Conservation (phyloP, 139 green algal species). For the Closterium sp. region DNA sequence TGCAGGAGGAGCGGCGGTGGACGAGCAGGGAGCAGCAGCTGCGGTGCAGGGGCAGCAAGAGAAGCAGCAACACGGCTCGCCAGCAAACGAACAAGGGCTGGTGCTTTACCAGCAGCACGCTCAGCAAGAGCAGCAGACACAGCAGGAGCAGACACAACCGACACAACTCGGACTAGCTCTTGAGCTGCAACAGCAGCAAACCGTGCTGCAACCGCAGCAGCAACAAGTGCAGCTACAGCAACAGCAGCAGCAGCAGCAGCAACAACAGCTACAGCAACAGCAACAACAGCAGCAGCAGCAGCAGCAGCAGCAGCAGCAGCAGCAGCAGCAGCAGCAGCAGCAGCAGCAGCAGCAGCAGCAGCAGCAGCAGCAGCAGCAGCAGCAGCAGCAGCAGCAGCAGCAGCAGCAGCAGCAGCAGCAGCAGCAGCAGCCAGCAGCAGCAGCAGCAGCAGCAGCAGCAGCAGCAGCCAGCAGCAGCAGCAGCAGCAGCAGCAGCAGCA, state of each 20-base stretch:
- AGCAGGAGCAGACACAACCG: not conserved
- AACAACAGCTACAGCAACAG: not conserved
- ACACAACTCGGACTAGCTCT: not conserved
- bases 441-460: not conserved
- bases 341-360: constrained; percentile 4
- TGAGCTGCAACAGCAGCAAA: not conserved
- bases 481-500: not conserved
- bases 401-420: constrained; percentile 4
- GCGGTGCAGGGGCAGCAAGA: not conserved
- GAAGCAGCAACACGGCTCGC: not conserved
- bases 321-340: not conserved
- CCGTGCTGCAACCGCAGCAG: not conserved
- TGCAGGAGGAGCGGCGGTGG: not conserved
- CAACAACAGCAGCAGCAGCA: constrained; percentile 3
- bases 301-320: not conserved
- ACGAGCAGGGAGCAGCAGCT: not conserved
- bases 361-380: not conserved
- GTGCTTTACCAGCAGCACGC: not conserved
- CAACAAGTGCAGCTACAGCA: not conserved
- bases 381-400: not conserved
- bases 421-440: not conserved
- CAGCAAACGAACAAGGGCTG: not conserved
- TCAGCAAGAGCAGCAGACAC: not conserved
- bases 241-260: not conserved
- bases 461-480: too few species aligned